Base-by-base conservation (phyloP, 345 rosid genomes). In the Dipteronia sinensis region DNA sequence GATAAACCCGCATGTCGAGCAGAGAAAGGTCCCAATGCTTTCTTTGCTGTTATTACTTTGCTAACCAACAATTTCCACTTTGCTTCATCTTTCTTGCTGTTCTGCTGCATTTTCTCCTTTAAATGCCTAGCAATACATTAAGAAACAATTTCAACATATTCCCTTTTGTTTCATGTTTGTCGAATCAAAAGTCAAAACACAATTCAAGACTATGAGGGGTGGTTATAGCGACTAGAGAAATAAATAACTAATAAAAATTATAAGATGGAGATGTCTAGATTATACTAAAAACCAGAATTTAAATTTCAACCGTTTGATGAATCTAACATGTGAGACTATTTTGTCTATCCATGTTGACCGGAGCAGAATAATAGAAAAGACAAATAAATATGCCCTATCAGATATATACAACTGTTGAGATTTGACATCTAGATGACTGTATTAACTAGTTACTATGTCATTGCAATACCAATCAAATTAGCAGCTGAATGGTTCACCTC, bases 21-120 rank as follows among this genome's bases (percentile, higher is more conserved):
- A 11, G 86, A 76, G 81, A 91, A 86, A 16, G 92, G 92, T 15
- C 92, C 89, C 7, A 85, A 71, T 7, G 88, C 81, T 63, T 80
- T 89, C 84, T 83, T 93, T 0, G 95, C 90, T 47, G 87, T 81
- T 22, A 76, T 76, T 67, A 95, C 91, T 82, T 92, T 95, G 80
- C 86, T 87, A 13, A 88, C 98, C 85, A 93, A 86, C 85, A 85
- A 74, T 71, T 82, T 87, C 98, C 93, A 90, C 80, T 77, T 91
- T 0, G 87, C 84, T 67, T 90, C 92, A 19, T 91, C 93, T 88
- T 88, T 95, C 93, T 89, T 90, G 75, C 84, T 85, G 61, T 88
- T 88, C 81, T 86, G 89, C 86, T 69, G 87, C 88, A 90, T 82
- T 84, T 88, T 95, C 59, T 82, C 92, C 80, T 88, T 89, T 73